Evolutionary conservation across 2,329 filamentous ascomycete species (phyloP), one percentile per base, ranked within the genome.

Genomic region (Gliomastix tumulicola): DNA sequence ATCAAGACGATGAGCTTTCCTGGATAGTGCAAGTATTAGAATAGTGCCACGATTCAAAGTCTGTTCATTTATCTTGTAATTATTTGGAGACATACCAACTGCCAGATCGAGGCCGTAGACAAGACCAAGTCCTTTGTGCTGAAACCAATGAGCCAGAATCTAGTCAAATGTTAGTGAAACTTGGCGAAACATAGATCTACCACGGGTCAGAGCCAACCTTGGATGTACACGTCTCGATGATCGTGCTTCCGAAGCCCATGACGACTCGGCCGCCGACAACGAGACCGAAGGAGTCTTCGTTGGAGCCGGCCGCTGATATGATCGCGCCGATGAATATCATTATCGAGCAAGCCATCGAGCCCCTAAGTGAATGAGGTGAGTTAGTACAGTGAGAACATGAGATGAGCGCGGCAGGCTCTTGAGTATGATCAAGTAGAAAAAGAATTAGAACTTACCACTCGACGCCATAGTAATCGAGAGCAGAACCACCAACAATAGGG

Each of bases 111-210:
- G 23, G 13, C 49, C 49, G 18, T 49, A 52, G 0, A 45, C 46
- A 10, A 49, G 22, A 34, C 48, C 42, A 27, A 52, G 44, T 2
- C 48, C 49, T 15, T 40, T 30, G 36, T 45, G 43, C 25, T 49
- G 47, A 21, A 49, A 52, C 49, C 49, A 52, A 41, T 51, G 49
- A 6, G 49, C 44, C 6, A 52, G 39, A 30, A 50, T 51, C 46
- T 51, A 23, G 7, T 34, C 9, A 1, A 21, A 28, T 28, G 25
- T 28, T 16, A 28, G 17, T 28, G 7, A 28, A 13, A n/a, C 13
- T n/a, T 28, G 13, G n/a, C n/a, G 17, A 28, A 9, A 9, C 9
- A 28, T 16, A 7, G 2, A 28, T 28, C 25, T 12, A 13, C 25
- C 13, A 3, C 11, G 16, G 0, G 19, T 11, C n/a, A 5, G 8